Evolutionary conservation across 805 yeast genomes (phyloP), one percentile per base, ranked within the genome.

Genomic region (Middelhovenomyces tepae): DNA sequence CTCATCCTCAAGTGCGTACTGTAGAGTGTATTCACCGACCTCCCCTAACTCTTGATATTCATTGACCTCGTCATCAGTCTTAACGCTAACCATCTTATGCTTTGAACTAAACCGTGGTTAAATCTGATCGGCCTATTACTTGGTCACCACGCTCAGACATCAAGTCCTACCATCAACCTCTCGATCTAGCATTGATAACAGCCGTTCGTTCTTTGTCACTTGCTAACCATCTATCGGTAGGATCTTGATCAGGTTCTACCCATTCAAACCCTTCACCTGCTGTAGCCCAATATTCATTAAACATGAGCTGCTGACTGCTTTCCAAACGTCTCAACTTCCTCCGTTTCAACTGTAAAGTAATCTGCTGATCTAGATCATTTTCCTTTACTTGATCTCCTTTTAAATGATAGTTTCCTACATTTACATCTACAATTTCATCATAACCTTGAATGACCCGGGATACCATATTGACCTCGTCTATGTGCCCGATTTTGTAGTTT

Each of bases 171-270:
- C n/a, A n/a, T n/a, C n/a, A n/a, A n/a, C n/a, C n/a, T n/a, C n/a
- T n/a, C n/a, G n/a, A n/a, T n/a, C n/a, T n/a, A n/a, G n/a, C n/a
- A n/a, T n/a, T n/a, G n/a, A n/a, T n/a, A n/a, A n/a, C n/a, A n/a
- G n/a, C n/a, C n/a, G n/a, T n/a, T n/a, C n/a, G n/a, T n/a, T n/a
- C n/a, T n/a, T n/a, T n/a, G n/a, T n/a, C n/a, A n/a, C n/a, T n/a
- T n/a, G n/a, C n/a, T n/a, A n/a, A n/a, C n/a, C n/a, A 15, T 26
- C 19, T 26, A 26, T 77, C 85, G 0, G 91, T 91, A 0, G 94
- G 94, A 50, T 84, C 94, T 49, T 79, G 80, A 51, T 83, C 94
- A 1, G 94, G 94, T 50, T 83, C 94, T 8, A 73, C 78, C 94
- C 94, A 83, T 40, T 78, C 83, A 50, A 81, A 83, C 9, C 85